Percentiles rank a stretch among this genome's conserved stretches.
phyloP scores from a whole-genome alignment of 2,329 filamentous ascomycete genomes.

The Huntiella moniliformis region DNA sequence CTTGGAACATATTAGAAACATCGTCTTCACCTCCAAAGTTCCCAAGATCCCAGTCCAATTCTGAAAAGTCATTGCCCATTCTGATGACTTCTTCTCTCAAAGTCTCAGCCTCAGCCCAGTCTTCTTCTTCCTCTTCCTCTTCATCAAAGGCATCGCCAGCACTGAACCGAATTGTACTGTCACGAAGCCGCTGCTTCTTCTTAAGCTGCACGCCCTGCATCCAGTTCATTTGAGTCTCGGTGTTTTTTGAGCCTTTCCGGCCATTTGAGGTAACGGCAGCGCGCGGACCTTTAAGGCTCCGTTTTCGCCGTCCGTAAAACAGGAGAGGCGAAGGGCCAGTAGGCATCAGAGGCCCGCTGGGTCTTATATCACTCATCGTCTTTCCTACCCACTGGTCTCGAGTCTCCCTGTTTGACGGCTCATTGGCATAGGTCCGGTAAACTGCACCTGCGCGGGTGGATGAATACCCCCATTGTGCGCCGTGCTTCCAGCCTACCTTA shows the following conservation, averaged over 20 bases:
- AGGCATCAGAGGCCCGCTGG: slow-evolving; percentile 24
- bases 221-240: slow-evolving; percentile 44
- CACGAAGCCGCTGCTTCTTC: slow-evolving; percentile 18
- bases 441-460: slow-evolving; percentile 63
- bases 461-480: slow-evolving; percentile 16
- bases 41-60: slow-evolving; percentile 40
- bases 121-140: slow-evolving; percentile 30
- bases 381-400: slow-evolving; percentile 22
- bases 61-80: slow-evolving; percentile 41
- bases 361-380: slow-evolving; percentile 43
- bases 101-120: slow-evolving; percentile 42
- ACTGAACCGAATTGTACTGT: slow-evolving; percentile 27
- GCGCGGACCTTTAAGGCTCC: slow-evolving; percentile 16
- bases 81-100: slow-evolving; percentile 47
- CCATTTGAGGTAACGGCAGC: slow-evolving; percentile 38
- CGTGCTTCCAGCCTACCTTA: slow-evolving; percentile 55
- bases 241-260: slow-evolving; percentile 20
- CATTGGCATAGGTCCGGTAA: slow-evolving; percentile 71
- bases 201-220: slow-evolving; percentile 43
- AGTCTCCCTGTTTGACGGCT: slow-evolving; percentile 36
- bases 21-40: slow-evolving; percentile 22
- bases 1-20: slow-evolving; percentile 4
- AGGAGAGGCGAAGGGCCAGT: slow-evolving; percentile 21
- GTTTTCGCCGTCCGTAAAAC: too few species aligned
- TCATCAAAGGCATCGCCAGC: slow-evolving; percentile 29